phyloP scores from a whole-genome alignment of 2,329 filamentous ascomycete species.

The Paracoccidioides lutzii region DNA sequence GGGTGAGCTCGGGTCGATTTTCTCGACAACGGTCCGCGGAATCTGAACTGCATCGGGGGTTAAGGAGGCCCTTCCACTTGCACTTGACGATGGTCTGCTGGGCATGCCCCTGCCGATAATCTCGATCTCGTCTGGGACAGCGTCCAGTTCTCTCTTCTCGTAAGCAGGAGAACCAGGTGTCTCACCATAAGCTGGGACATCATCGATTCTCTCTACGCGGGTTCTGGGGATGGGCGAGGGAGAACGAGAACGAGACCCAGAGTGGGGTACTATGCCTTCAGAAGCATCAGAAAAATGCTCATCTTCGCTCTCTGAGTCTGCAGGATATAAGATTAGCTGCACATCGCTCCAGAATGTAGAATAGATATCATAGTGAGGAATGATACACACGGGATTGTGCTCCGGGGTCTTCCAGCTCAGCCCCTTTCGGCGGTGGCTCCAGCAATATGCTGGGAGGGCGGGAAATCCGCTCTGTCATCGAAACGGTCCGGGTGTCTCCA shows the following conservation, averaged over 20 bases:
- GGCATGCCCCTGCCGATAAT: constrained; percentile 37
- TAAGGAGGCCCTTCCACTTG: constrained; percentile 34
- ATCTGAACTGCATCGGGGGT: constrained; percentile 42
- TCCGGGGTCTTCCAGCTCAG: constrained; percentile 44
- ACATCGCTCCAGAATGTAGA: neutral
- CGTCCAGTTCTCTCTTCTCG: constrained; percentile 44
- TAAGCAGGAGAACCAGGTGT: constrained; percentile 50
- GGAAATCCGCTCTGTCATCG: constrained; percentile 27
- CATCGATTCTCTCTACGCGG: constrained; percentile 51
- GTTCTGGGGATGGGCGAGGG: constrained; percentile 47
- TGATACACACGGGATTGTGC: constrained; percentile 39
- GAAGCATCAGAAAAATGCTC: constrained; percentile 56
- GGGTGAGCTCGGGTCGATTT: constrained; percentile 43
- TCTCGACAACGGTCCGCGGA: constrained; percentile 49
- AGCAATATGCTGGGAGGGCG: constrained; percentile 32
- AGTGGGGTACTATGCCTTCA: constrained; percentile 37
- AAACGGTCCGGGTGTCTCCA: constrained; percentile 9
- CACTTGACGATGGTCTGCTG: constrained; percentile 29
- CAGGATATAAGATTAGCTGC: constrained; percentile 15
- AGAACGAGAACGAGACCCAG: constrained; percentile 30
- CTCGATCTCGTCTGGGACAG: constrained; percentile 52
- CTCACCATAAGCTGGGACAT: constrained; percentile 46
- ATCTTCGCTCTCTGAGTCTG: constrained; percentile 40
- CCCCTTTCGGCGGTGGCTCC: constrained; percentile 42
- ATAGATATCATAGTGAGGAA: neutral